Base-by-base conservation (phyloP, 768 basidiomycete genomes). In the Podaxis carcinomalis region DNA sequence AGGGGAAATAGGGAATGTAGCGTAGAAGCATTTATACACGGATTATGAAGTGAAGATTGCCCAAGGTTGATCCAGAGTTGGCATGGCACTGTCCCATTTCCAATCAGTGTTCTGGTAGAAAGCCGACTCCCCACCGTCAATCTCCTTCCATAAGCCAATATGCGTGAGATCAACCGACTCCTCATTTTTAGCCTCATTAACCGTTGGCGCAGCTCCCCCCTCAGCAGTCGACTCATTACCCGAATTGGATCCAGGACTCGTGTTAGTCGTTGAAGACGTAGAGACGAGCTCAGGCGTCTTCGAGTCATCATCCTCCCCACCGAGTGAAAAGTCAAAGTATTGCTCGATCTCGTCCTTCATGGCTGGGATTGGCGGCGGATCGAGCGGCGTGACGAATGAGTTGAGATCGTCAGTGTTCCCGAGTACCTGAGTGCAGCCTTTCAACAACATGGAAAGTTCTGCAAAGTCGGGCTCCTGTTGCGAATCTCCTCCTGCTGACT, bases 21-120 rank as follows among this genome's bases (percentile, higher is more conserved):
- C 71, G 66, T 65, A 72, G 72, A 70, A 66, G 65, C 65, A 66
- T 62, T 44, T 14, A n/a, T 44, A 44, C 64, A 71, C 65, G 68
- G 68, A 73, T 74, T 77, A 83, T 75, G 82, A 82, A 66, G 78
- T 79, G 74, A 78, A 86, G 67, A 91, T 85, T 35, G 87, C 87
- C 90, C 90, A 92, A 23, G 88, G 79, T 68, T 83, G 85, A 5
- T 91, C 90, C 63, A 79, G 68, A 46, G 81, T 73, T 62, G 80
- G 73, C 88, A 92, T 90, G 37, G 78, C 69, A 64, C 82, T 79
- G 57, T 90, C 90, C 83, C 84, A 92, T 73, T 88, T 91, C 86
- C 86, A 92, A 44, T 80, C 80, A 56, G 73, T 73, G 27, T 78
- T 64, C 64, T 82, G 79, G 74, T 83, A 91, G 69, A 87, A 90